Conservation (phyloP, 495 filamentous ascomycete genomes). For the Aspergillus indologenus region DNA sequence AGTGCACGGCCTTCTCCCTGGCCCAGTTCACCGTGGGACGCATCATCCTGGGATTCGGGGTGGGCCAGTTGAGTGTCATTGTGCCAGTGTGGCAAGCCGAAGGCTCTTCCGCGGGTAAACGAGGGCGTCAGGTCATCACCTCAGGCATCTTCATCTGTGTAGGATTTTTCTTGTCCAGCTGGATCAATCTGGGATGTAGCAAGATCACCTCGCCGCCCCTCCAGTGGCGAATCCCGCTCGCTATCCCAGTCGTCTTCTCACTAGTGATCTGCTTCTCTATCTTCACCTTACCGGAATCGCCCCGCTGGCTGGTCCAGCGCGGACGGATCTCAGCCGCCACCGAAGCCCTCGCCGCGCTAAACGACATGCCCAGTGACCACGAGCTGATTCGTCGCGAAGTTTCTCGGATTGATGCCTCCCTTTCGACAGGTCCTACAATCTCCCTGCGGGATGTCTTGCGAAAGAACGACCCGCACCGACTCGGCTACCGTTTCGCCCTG, state of each 20-base stretch:
- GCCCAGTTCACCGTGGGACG: slow-evolving; percentile 43
- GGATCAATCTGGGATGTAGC: slow-evolving; percentile 24
- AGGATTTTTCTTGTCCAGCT: slow-evolving; percentile 38
- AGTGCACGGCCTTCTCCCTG: too few relatives aligned
- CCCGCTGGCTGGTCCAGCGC: slow-evolving; percentile 39
- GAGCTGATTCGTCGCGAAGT: slow-evolving; percentile 29
- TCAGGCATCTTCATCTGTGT: slow-evolving; percentile 51
- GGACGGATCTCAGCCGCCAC: slow-evolving; percentile 30
- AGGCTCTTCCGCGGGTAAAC: slow-evolving; percentile 33
- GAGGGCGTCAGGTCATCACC: slow-evolving; percentile 36
- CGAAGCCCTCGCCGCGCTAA: slow-evolving; percentile 30
- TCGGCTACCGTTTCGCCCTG: too few relatives aligned
- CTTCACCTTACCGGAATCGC: slow-evolving; percentile 49
- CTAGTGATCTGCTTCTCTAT: too few relatives aligned
- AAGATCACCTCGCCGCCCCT: too few relatives aligned
- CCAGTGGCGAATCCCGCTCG: too few relatives aligned
- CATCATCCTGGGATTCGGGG: slow-evolving; percentile 42
- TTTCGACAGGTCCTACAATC: background rate
- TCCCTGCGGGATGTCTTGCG: background rate
- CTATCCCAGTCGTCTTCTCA: too few relatives aligned
- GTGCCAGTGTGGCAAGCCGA: slow-evolving; percentile 53
- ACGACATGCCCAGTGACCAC: slow-evolving; percentile 27
- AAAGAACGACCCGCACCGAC: background rate
- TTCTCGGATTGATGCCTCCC: background rate
- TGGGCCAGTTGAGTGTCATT: slow-evolving; percentile 43